phyloP scores from a whole-genome alignment of 768 basidiomycete species.

The Termitomyces sp. region DNA sequence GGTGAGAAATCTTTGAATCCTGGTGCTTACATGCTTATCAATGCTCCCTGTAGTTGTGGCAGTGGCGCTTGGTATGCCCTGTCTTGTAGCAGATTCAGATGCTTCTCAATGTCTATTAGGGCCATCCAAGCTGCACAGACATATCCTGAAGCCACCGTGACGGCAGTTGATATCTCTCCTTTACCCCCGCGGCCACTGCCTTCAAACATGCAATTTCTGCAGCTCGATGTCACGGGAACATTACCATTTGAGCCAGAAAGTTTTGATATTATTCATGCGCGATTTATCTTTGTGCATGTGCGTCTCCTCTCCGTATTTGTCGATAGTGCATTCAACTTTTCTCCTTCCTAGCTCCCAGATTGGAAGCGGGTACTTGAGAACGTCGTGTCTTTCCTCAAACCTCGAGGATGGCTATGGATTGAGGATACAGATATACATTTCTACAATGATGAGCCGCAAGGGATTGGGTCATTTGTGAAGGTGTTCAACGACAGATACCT shows the following conservation, averaged over 20 bases:
- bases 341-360: neutral
- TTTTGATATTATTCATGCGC: neutral
- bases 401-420: conserved; percentile 6
- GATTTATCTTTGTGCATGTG: neutral
- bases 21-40: neutral
- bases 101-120: neutral
- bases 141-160: conserved; percentile 5
- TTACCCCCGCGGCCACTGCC: conserved; percentile 1
- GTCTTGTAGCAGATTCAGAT: too few relatives aligned
- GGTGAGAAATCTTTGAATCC: neutral
- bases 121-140: conserved; percentile 3
- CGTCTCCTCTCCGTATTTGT: neutral
- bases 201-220: neutral
- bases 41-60: neutral
- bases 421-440: neutral
- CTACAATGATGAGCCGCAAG: neutral
- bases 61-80: conserved; percentile 3
- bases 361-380: neutral
- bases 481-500: conserved; percentile 1
- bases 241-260: neutral
- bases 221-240: neutral
- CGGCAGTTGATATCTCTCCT: conserved; percentile 4
- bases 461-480: neutral
- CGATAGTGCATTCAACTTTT: too few relatives aligned
- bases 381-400: neutral